Evolutionary conservation across 2,329 filamentous ascomycete genomes (phyloP), one percentile per base, ranked within the genome.

Genomic region (Epichloe brachyelytri): DNA sequence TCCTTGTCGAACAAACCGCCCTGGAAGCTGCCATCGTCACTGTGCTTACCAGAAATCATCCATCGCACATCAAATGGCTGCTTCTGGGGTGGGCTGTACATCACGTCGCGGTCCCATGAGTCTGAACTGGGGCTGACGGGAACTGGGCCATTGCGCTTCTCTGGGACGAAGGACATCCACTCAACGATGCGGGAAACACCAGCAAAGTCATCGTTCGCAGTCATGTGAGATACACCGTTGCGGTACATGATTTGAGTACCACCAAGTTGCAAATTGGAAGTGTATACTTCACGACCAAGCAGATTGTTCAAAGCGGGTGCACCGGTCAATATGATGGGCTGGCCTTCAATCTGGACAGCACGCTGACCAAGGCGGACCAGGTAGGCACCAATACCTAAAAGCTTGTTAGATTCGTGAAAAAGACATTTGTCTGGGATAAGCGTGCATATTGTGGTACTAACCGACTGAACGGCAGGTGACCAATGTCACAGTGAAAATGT

Each of bases 201-300:
- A 63, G 91, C 90, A 62, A 98, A 97, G 73, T 98, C 93, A 64
- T 98, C 91, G 60, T 85, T 86, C 63, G 93, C 93, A 59, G 91
- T 96, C 87, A 97, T 91, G 76, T 98, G 93, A 20, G 93, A 97
- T 41, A 98, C 93, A 81, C 93, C 93, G 68, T 98, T 98, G 74
- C 88, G 90, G 82, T 98, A 97, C 93, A 98, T 98, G 79, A 98
- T 98, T 72, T 98, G 93, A n/a, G 93, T 98, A 61, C 93, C 93
- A 82, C 93, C 93, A 58, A 98, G 88, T 76, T 98, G 93, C 65
- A 98, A 73, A 79, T 98, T 98, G 54, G 93, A 97, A 22, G 93
- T 96, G 75, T 98, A 98, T 33, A 98, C 91, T 71, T 98, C 93
- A 60, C 94, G 89, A 63, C 93, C 93, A 54, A 98, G 82, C 62